phyloP scores from a whole-genome alignment of 768 basidiomycete species.

The Coprinopsis sp. region DNA sequence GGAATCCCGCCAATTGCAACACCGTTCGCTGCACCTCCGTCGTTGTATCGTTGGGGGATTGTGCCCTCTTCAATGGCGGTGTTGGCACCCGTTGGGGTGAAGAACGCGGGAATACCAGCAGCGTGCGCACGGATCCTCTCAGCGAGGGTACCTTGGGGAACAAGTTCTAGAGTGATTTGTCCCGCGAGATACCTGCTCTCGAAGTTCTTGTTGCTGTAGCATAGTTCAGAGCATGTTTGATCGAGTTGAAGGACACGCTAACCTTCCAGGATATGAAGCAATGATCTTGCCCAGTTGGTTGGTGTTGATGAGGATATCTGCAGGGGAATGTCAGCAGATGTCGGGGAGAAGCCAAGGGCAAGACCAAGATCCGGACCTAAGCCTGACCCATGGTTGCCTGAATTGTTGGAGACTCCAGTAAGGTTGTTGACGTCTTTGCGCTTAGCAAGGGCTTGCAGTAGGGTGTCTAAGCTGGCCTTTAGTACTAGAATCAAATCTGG shows the following conservation, averaged over 20 bases:
- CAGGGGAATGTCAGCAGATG: neutral
- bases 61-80: slow-evolving; percentile 78
- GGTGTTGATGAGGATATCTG: slow-evolving; percentile 70
- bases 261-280: slow-evolving; percentile 88
- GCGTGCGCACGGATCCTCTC: slow-evolving; percentile 87
- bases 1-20: slow-evolving; percentile 67
- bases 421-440: slow-evolving; percentile 70
- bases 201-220: slow-evolving; percentile 77
- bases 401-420: slow-evolving; percentile 87
- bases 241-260: slow-evolving; percentile 13
- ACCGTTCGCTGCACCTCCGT: slow-evolving; percentile 66
- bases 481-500: slow-evolving; percentile 2
- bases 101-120: slow-evolving; percentile 92
- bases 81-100: slow-evolving; percentile 82
- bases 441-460: slow-evolving; percentile 71
- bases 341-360: neutral
- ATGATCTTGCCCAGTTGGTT: slow-evolving; percentile 81
- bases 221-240: slow-evolving; percentile 2
- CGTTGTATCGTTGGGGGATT: slow-evolving; percentile 76
- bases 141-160: slow-evolving; percentile 87
- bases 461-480: slow-evolving; percentile 51
- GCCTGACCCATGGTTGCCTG: slow-evolving; percentile 65
- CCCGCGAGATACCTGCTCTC: slow-evolving; percentile 79
- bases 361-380: slow-evolving; percentile 44
- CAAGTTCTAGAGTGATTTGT: slow-evolving; percentile 78